phyloP scores from a whole-genome alignment of 2,329 filamentous ascomycete genomes.

The Penicillium sp. region DNA sequence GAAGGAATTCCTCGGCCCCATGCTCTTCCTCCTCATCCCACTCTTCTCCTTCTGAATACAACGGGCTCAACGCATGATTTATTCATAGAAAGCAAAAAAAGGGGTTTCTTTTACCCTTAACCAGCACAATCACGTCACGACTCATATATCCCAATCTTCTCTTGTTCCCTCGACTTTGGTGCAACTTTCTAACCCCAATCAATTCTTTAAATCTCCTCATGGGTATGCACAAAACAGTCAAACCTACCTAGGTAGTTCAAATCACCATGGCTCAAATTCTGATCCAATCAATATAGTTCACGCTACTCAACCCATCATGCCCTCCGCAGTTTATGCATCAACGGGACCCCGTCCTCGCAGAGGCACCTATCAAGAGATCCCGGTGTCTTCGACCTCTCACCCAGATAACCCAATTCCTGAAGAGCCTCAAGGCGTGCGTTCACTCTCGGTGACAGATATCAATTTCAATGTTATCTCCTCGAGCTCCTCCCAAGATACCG shows the following conservation, averaged over 20 bases:
- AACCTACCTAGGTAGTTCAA: not conserved
- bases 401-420: constrained; percentile 50
- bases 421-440: constrained; percentile 43
- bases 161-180: not conserved
- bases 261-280: not conserved
- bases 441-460: constrained; percentile 37
- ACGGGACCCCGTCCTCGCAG: constrained; percentile 23
- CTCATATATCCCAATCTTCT: not conserved
- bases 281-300: constrained; percentile 26
- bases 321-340: constrained; percentile 28
- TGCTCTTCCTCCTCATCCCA: constrained; percentile 6
- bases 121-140: not conserved
- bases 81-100: constrained; percentile 3
- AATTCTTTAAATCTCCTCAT: constrained; percentile 2
- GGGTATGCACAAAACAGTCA: not conserved
- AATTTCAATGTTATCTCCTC: constrained; percentile 30
- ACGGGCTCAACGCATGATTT: not conserved
- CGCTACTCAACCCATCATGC: constrained; percentile 30
- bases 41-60: not conserved
- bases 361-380: constrained; percentile 32
- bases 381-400: constrained; percentile 45
- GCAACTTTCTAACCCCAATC: not conserved
- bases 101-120: not conserved
- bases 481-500: constrained; percentile 32
- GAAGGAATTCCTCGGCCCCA: constrained; percentile 8